These are phyloP conservation scores for Phialocephala subalpina DNA, from an alignment of 2,329 filamentous ascomycete genomes.

Conservation along the genomic window DNA sequence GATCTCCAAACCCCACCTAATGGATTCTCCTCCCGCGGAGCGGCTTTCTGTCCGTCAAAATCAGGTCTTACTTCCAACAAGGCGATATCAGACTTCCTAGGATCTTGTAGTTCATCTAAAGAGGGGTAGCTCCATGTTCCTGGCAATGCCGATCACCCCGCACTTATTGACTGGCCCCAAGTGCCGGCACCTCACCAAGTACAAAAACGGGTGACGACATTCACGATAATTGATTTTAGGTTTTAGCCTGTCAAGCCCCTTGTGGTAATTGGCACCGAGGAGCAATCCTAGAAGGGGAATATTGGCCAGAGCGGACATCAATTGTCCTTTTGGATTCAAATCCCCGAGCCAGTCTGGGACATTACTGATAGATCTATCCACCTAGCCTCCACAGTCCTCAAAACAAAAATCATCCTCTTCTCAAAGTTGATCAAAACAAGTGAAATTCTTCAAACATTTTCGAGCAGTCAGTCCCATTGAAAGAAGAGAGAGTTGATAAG, in stretches of 20 bases:
- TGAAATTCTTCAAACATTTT: neutral
- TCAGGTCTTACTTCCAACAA: too few relatives aligned
- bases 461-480: neutral
- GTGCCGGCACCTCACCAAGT: neutral
- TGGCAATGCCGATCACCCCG: neutral
- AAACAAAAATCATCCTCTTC: too few relatives aligned
- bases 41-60: too few relatives aligned
- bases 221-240: neutral
- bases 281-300: neutral
- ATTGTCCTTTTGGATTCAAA: neutral
- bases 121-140: slow-evolving; percentile 5
- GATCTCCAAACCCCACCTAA: too few relatives aligned
- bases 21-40: too few relatives aligned
- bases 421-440: too few relatives aligned
- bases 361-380: neutral
- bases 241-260: neutral
- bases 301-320: neutral
- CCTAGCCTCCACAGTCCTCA: too few relatives aligned
- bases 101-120: too few relatives aligned
- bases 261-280: neutral
- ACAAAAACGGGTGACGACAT: neutral
- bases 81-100: too few relatives aligned
- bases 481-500: too few relatives aligned
- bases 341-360: neutral
- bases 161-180: neutral